Evolutionary conservation across 2,329 filamentous ascomycete species (phyloP).

Genomic region (Alternaria conjuncta): DNA sequence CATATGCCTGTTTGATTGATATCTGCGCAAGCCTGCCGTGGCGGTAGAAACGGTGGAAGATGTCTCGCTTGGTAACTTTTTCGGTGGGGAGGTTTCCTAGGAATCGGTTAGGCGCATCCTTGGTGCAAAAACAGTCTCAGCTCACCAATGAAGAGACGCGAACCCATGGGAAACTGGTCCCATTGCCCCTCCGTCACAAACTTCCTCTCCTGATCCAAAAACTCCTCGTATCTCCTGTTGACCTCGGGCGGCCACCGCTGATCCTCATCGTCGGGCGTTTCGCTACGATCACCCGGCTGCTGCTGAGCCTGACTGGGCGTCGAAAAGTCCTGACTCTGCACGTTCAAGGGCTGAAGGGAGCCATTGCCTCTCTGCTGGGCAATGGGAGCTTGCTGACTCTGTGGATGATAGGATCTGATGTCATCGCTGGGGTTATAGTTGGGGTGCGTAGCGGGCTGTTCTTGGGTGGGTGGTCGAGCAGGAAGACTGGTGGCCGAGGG

Average conservation of each 20-base stretch:
- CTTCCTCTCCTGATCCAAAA: slow-evolving; percentile 73
- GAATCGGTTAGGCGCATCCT: slow-evolving; percentile 17
- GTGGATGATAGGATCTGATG: slow-evolving; percentile 59
- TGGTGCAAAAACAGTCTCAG: background rate
- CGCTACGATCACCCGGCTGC: slow-evolving; percentile 33
- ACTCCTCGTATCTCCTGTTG: slow-evolving; percentile 74
- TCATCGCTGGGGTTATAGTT: slow-evolving; percentile 57
- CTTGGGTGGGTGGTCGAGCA: slow-evolving; percentile 57
- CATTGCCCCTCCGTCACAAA: slow-evolving; percentile 81
- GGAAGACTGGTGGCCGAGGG: slow-evolving; percentile 53
- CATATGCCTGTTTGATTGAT: slow-evolving; percentile 94
- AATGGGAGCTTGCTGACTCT: slow-evolving; percentile 49
- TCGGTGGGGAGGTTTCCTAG: slow-evolving; percentile 90
- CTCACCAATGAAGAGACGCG: slow-evolving; percentile 81
- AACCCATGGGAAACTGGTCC: slow-evolving; percentile 80
- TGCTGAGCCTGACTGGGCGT: slow-evolving; percentile 37
- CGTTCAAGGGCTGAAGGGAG: slow-evolving; percentile 35
- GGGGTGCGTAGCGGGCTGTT: slow-evolving; percentile 55
- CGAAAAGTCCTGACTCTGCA: slow-evolving; percentile 21
- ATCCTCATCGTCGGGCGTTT: slow-evolving; percentile 53
- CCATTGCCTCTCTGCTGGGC: slow-evolving; percentile 36
- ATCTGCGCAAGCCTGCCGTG: slow-evolving; percentile 92
- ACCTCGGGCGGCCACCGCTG: slow-evolving; percentile 62
- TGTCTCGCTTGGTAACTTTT: slow-evolving; percentile 89
- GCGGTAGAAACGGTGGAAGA: slow-evolving; percentile 87